phyloP scores from a whole-genome alignment of 352 stramenopile species.

The Aphanomyces cochlioides region DNA sequence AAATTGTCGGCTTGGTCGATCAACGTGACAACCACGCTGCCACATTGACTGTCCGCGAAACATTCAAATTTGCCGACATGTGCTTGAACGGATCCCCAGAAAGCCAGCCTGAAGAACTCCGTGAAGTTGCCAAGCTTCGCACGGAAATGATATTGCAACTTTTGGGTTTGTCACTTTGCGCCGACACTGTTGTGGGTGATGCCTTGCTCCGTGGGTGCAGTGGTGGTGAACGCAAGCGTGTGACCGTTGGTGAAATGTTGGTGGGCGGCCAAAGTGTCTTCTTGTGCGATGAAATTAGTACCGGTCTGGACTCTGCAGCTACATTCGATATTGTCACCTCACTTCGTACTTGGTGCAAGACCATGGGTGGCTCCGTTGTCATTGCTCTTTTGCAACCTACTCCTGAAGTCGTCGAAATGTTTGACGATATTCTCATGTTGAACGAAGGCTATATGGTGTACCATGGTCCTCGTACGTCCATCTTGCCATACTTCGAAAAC shows the following conservation, averaged over 20 bases:
- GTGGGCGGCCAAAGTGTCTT: slow-evolving; percentile 66
- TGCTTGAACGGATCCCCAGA: slow-evolving; percentile 63
- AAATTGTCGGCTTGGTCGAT: slow-evolving; percentile 62
- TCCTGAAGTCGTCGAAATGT: slow-evolving; percentile 91
- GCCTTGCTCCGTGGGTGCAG: slow-evolving; percentile 82
- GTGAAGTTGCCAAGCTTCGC: slow-evolving; percentile 59
- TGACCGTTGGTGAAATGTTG: slow-evolving; percentile 91
- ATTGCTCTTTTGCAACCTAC: slow-evolving; percentile 58
- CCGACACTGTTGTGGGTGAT: slow-evolving; percentile 91
- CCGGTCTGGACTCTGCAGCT: slow-evolving; percentile 88
- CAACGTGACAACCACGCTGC: slow-evolving; percentile 55
- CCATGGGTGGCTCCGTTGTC: slow-evolving; percentile 38
- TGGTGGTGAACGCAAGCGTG: slow-evolving; percentile 86
- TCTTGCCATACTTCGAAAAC: slow-evolving; percentile 87
- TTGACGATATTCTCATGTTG: slow-evolving; percentile 94
- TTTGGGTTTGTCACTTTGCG: slow-evolving; percentile 84
- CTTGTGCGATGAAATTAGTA: slow-evolving; percentile 91
- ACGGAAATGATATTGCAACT: slow-evolving; percentile 72
- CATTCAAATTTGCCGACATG: slow-evolving; percentile 90
- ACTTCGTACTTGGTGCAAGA: slow-evolving; percentile 47
- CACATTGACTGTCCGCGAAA: slow-evolving; percentile 92
- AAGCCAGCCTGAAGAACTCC: slow-evolving; percentile 62
- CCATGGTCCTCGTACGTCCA: slow-evolving; percentile 72
- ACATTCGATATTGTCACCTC: slow-evolving; percentile 89
- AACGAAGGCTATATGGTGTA: slow-evolving; percentile 92